Percentiles rank a stretch among this genome's conserved stretches.
Evolutionary conservation across 2,329 filamentous ascomycete species (phyloP).

Genomic region (Aspergillus alliaceus): DNA sequence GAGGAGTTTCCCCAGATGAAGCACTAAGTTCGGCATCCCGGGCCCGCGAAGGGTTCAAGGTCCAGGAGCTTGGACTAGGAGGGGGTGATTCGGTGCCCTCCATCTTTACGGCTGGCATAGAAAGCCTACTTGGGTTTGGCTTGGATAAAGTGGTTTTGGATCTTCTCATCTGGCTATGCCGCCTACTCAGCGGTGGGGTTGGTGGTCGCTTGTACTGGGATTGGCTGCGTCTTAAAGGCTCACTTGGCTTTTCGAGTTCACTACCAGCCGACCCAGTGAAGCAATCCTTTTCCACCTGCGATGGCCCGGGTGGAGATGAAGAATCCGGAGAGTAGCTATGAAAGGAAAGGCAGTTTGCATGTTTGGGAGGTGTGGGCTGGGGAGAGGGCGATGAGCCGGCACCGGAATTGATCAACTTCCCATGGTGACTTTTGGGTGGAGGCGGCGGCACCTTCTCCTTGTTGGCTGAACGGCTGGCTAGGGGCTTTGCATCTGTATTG

Average conservation of each 20-base stretch:
- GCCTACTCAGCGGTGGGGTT: slow-evolving; percentile 49
- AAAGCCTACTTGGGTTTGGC: slow-evolving; percentile 31
- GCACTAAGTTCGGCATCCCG: slow-evolving; percentile 9
- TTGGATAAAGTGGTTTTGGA: slow-evolving; percentile 36
- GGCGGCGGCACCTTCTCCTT: slow-evolving; percentile 66
- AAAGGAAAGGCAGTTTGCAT: slow-evolving; percentile 27
- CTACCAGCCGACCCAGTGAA: slow-evolving; percentile 23
- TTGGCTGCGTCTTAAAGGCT: slow-evolving; percentile 30
- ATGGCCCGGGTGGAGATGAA: slow-evolving; percentile 40
- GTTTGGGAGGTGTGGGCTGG: slow-evolving; percentile 23
- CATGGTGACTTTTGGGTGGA: slow-evolving; percentile 74
- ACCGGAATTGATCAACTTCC: slow-evolving; percentile 64
- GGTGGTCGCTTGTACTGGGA: slow-evolving; percentile 45
- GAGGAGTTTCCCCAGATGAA: slow-evolving; percentile 15
- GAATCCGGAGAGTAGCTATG: slow-evolving; percentile 25
- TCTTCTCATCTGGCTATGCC: slow-evolving; percentile 47
- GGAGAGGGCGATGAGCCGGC: slow-evolving; percentile 26
- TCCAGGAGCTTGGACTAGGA: slow-evolving; percentile 30
- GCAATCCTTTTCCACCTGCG: slow-evolving; percentile 52
- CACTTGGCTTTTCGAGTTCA: slow-evolving; percentile 15
- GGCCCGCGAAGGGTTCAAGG: slow-evolving; percentile 19
- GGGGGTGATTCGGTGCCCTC: slow-evolving; percentile 38
- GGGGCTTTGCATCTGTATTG: slow-evolving; percentile 48
- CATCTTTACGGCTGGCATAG: slow-evolving; percentile 46
- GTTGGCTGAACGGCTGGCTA: slow-evolving; percentile 28